phyloP scores from a whole-genome alignment of 1,284 basidiomycete species.

The Cryptococcus floricola region DNA sequence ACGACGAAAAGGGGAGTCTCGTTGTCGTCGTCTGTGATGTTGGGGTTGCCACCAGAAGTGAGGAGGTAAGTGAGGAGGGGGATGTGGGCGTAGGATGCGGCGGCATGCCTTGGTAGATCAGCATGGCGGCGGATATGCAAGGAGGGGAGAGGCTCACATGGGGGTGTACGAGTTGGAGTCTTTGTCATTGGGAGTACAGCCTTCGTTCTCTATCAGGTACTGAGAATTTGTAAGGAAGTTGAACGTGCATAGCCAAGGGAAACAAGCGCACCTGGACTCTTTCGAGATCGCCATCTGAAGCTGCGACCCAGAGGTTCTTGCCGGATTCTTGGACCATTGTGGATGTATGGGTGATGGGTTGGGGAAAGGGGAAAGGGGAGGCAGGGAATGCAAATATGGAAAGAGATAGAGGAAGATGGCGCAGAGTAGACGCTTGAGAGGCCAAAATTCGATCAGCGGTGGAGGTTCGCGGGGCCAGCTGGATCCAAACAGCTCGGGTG shows the following conservation, averaged over 20 bases:
- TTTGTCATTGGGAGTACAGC: slow-evolving; percentile 67
- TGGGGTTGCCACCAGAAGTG: slow-evolving; percentile 76
- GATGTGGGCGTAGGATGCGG: slow-evolving; percentile 81
- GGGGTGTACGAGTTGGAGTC: slow-evolving; percentile 82
- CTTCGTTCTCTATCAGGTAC: slow-evolving; percentile 61
- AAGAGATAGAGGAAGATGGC: neutral
- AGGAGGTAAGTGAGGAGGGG: slow-evolving; percentile 74
- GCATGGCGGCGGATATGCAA: neutral
- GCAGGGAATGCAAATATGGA: neutral
- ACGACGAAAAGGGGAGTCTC: slow-evolving; percentile 90
- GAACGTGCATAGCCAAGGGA: neutral
- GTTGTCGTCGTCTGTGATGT: slow-evolving; percentile 77
- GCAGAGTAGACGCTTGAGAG: neutral
- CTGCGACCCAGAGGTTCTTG: slow-evolving; percentile 88
- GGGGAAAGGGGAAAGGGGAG: neutral
- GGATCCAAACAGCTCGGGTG: neutral
- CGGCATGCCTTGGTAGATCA: slow-evolving; percentile 69
- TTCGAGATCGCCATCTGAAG: slow-evolving; percentile 74
- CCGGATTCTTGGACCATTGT: slow-evolving; percentile 35
- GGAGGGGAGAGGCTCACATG: slow-evolving; percentile 55
- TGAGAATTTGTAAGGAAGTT: slow-evolving; percentile 27
- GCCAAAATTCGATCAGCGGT: neutral
- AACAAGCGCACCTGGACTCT: slow-evolving; percentile 44
- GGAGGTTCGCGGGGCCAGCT: neutral
- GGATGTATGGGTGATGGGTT: neutral